A percentile compares a stretch with the other conserved stretches of the same genome.
Conservation (phyloP, 2,329 filamentous ascomycete species). For the Neopestalotiopsis clavispora region DNA sequence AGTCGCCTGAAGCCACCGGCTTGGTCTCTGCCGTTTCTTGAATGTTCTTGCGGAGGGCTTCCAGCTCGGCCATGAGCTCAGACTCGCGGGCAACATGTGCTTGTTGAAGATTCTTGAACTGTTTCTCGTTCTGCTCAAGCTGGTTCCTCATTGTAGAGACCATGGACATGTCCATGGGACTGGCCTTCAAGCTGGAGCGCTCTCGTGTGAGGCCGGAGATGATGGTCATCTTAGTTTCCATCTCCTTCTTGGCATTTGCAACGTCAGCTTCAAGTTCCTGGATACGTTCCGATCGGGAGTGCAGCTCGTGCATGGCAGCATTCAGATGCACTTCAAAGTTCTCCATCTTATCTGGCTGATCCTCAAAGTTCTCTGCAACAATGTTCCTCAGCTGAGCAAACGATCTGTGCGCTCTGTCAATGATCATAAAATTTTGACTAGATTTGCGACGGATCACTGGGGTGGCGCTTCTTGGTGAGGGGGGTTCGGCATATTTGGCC, state of each 20-base stretch:
- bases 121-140: constrained; percentile 82
- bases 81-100: constrained; percentile 75
- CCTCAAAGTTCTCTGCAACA: constrained; percentile 83
- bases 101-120: constrained; percentile 76
- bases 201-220: constrained; percentile 94
- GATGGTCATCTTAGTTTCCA: constrained; percentile 95
- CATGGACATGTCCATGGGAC: constrained; percentile 89
- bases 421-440: constrained; percentile 84
- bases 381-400: constrained; percentile 90
- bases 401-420: constrained; percentile 90
- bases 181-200: constrained; percentile 82
- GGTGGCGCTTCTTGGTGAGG: constrained; percentile 67
- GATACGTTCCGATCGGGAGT: constrained; percentile 84
- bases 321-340: constrained; percentile 93
- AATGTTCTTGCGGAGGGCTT: constrained; percentile 65
- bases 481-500: constrained; percentile 65
- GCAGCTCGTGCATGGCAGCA: constrained; percentile 89
- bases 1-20: constrained; percentile 19
- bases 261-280: constrained; percentile 89
- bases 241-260: constrained; percentile 84
- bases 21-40: constrained; percentile 34
- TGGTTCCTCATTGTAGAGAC: constrained; percentile 87
- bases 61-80: constrained; percentile 74
- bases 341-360: constrained; percentile 82
- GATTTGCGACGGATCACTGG: constrained; percentile 93